Evolutionary conservation across 768 basidiomycete species (phyloP).

Genomic region (Lactarius sp.): DNA sequence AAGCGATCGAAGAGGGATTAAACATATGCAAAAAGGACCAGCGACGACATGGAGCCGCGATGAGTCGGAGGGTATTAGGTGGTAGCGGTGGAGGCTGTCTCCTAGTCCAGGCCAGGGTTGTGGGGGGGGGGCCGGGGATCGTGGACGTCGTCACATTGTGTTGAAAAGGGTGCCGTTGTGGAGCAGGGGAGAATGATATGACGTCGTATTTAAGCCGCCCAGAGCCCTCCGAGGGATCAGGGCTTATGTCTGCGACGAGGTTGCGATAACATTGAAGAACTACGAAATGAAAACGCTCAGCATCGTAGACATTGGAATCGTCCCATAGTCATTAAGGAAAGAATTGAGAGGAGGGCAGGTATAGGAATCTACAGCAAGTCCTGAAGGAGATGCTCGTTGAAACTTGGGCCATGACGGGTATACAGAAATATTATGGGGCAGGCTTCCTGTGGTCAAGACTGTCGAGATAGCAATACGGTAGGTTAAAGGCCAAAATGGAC

Average conservation of each 20-base stretch:
- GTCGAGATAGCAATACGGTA: neutral
- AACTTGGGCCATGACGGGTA: slow-evolving; percentile 23
- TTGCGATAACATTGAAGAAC: slow-evolving; percentile 12
- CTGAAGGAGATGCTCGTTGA: slow-evolving; percentile 24
- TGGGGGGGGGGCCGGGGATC: slow-evolving; percentile 5
- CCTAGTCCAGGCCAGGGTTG: neutral
- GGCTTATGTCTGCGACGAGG: slow-evolving; percentile 8
- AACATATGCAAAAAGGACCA: slow-evolving; percentile 12
- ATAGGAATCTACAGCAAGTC: neutral
- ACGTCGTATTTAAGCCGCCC: slow-evolving; percentile 26
- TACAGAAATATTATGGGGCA: neutral
- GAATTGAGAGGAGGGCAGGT: neutral
- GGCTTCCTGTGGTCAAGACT: neutral
- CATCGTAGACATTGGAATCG: neutral
- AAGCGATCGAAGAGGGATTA: slow-evolving; percentile 20
- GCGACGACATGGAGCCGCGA: neutral
- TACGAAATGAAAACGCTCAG: slow-evolving; percentile 16
- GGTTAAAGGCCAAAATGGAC: slow-evolving; percentile 11
- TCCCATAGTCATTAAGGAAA: neutral
- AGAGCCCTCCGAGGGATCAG: slow-evolving; percentile 19
- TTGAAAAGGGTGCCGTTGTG: slow-evolving; percentile 10
- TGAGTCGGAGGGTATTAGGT: neutral
- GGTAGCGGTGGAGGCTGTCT: neutral
- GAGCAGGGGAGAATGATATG: slow-evolving; percentile 25
- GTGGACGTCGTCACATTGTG: slow-evolving; percentile 9